A percentile compares a stretch with the other conserved stretches of the same genome.
Conservation (phyloP, 192 early-diverging fungal genomes). For the Rhizophagus sp. region DNA sequence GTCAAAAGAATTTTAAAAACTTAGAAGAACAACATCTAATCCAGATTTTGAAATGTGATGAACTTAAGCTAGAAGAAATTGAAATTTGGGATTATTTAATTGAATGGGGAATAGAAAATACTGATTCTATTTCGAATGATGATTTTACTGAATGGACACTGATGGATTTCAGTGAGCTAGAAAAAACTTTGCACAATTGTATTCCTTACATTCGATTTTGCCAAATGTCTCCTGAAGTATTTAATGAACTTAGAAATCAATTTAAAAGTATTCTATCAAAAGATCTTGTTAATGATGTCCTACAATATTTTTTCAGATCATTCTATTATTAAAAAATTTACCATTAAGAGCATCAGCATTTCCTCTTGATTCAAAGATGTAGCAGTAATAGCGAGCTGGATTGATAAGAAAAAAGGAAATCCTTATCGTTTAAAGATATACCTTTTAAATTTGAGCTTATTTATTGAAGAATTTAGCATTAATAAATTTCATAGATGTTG, state of each 20-base stretch:
- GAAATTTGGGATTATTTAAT: constrained; percentile 16
- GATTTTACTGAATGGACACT: background rate
- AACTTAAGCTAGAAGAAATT: background rate
- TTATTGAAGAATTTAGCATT: background rate
- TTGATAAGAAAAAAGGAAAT: background rate
- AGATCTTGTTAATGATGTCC: background rate
- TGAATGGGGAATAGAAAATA: constrained; percentile 15
- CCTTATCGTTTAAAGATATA: background rate
- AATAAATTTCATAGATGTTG: background rate
- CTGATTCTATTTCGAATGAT: background rate
- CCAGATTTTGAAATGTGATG: background rate
- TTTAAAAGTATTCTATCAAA: background rate
- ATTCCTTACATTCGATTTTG: background rate
- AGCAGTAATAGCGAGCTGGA: constrained; percentile 3
- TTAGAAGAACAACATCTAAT: background rate
- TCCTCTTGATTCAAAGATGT: background rate
- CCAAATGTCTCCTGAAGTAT: no score
- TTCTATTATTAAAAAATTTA: background rate
- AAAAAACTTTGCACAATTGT: background rate
- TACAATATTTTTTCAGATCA: background rate
- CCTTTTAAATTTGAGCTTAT: constrained; percentile 1
- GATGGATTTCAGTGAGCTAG: background rate
- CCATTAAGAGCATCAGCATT: background rate
- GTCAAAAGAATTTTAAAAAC: background rate
- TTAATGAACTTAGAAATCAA: no score